Evolutionary conservation across 192 early-diverging fungal species (phyloP).

Genomic region (Coemansia sp.): DNA sequence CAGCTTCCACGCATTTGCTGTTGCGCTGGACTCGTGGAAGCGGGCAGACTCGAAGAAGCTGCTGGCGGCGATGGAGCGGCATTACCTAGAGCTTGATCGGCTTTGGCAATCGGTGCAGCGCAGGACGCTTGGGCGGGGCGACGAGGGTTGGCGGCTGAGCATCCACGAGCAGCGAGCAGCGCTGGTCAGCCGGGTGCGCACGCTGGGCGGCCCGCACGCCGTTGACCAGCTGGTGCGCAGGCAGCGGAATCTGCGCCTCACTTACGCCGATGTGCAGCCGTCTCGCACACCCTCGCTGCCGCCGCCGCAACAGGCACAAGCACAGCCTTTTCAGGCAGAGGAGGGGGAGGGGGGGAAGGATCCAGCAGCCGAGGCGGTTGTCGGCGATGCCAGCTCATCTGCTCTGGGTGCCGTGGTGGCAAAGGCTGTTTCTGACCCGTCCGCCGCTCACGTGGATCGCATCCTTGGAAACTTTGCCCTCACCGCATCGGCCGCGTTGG

Average conservation of each 20-base stretch:
- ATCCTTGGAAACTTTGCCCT: conserved; percentile 35
- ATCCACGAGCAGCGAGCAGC: conserved; percentile 32
- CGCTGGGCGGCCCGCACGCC: conserved; percentile 26
- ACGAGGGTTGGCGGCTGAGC: conserved; percentile 34
- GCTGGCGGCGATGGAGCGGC: conserved; percentile 36
- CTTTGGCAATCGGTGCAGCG: conserved; percentile 51
- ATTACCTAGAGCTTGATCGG: conserved; percentile 48
- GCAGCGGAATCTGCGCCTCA: conserved; percentile 24
- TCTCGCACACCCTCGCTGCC: conserved; percentile 32
- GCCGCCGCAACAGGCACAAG: background rate
- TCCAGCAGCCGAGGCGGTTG: background rate
- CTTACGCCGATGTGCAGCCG: conserved; percentile 28
- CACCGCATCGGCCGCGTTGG: conserved; percentile 27
- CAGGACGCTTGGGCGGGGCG: conserved; percentile 35
- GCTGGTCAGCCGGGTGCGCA: conserved; percentile 23
- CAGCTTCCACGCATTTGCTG: conserved; percentile 36
- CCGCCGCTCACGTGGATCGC: conserved; percentile 26
- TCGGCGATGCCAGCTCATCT: background rate
- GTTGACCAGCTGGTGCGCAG: conserved; percentile 20
- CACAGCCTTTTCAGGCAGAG: too few relatives aligned
- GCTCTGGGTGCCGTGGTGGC: conserved; percentile 11
- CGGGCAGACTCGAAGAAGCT: conserved; percentile 33
- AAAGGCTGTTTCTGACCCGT: conserved; percentile 29
- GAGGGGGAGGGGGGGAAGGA: too few relatives aligned
- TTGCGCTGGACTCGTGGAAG: conserved; percentile 47